Percentiles rank a stretch among this genome's conserved stretches.
Conservation (phyloP, 352 stramenopile species). For the Blastocystis sp. region DNA sequence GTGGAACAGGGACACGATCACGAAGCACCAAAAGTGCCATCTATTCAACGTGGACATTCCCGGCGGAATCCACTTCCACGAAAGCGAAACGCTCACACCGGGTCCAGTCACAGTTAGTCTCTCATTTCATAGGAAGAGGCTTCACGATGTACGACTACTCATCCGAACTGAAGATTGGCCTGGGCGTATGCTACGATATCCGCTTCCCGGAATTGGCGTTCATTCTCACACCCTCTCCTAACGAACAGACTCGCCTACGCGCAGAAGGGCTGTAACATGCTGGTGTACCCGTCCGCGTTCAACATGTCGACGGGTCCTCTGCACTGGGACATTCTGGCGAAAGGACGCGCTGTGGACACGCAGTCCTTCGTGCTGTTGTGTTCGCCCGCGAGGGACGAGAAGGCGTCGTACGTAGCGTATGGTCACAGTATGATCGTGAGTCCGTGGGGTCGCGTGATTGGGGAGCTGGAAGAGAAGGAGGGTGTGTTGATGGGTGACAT, state of each 20-base stretch:
- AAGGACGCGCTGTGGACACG: constrained; percentile 90
- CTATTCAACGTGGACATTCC: constrained; percentile 99
- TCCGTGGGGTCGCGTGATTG: constrained; percentile 62
- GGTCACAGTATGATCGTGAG: constrained; percentile 64
- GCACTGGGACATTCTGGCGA: constrained; percentile 98
- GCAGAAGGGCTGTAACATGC: constrained; percentile 82
- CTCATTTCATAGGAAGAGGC: not conserved
- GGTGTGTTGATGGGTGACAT: constrained; percentile 45
- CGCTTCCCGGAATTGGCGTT: constrained; percentile 97
- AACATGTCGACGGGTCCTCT: constrained; percentile 92
- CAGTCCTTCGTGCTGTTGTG: constrained; percentile 92
- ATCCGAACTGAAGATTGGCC: constrained; percentile 88
- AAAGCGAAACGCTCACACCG: constrained; percentile 95
- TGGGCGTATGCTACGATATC: constrained; percentile 99
- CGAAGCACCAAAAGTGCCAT: constrained; percentile 79
- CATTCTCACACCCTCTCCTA: constrained; percentile 79
- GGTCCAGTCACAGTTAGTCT: constrained; percentile 80
- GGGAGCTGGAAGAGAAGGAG: constrained; percentile 65
- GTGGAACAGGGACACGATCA: constrained; percentile 26
- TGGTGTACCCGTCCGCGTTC: constrained; percentile 90
- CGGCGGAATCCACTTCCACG: constrained; percentile 97
- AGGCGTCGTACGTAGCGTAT: constrained; percentile 76
- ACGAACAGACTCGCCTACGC: constrained; percentile 78
- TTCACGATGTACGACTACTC: constrained; percentile 80
- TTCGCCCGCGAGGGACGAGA: constrained; percentile 90